phyloP scores from a whole-genome alignment of 495 filamentous ascomycete species.

The Neurospora tetraspora region DNA sequence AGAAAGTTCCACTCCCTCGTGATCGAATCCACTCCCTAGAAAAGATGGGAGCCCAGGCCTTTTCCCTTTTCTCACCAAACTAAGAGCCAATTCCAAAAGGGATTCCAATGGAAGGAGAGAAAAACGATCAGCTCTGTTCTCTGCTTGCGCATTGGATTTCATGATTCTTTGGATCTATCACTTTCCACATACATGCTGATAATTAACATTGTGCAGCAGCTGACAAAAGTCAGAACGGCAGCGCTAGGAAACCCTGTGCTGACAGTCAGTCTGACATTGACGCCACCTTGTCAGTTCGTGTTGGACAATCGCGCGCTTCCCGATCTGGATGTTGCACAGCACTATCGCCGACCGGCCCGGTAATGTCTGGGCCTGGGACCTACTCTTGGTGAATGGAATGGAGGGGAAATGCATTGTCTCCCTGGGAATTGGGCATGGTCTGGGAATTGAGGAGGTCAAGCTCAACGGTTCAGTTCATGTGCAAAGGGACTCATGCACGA shows the following conservation, averaged over 20 bases:
- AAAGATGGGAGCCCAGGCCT: background rate
- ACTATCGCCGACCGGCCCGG: background rate
- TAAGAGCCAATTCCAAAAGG: background rate
- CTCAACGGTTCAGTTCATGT: background rate
- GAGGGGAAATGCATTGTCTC: background rate
- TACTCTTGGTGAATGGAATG: background rate
- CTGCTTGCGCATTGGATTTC: background rate
- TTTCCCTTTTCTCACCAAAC: background rate
- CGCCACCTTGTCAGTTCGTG: background rate
- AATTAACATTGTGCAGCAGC: background rate
- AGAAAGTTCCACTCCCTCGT: background rate
- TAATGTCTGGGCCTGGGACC: background rate
- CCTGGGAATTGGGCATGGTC: background rate
- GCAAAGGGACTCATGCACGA: background rate
- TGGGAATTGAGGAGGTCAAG: background rate
- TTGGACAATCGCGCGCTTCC: background rate
- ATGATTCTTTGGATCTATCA: background rate
- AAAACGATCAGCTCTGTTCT: too few species aligned
- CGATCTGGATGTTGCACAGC: background rate
- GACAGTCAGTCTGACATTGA: background rate
- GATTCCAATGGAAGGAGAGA: background rate
- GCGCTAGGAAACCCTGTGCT: background rate
- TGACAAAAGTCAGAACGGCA: background rate
- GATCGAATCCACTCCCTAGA: background rate
- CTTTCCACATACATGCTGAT: background rate